Base-by-base conservation (phyloP, 2,329 filamentous ascomycete species). In the Arthrobotrys sphaeroides region DNA sequence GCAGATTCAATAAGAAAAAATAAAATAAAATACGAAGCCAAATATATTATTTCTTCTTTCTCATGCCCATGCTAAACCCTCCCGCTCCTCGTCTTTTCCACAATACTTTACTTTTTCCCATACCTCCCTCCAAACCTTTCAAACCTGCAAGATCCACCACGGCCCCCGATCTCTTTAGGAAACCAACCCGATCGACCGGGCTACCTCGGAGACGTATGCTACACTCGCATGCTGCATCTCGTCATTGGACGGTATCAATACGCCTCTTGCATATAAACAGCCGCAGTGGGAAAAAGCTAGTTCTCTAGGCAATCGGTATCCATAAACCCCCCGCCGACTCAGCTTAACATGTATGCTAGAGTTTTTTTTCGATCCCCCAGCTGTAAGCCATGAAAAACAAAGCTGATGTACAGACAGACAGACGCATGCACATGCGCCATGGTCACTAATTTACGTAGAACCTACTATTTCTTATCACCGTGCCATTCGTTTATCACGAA, bases 281-380 rank as follows among this genome's bases (percentile, higher is more conserved):
- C 38, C 33, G 36, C 33, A 38, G 3, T 40, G 16, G 36, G n/a
- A n/a, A n/a, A n/a, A n/a, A n/a, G n/a, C n/a, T n/a, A n/a, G n/a
- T n/a, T n/a, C n/a, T n/a, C n/a, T n/a, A n/a, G n/a, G n/a, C n/a
- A n/a, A 33, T 10, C 10, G 10, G 28, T 31, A 6, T 33, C 20
- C 3, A 20, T 28, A 20, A 45, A 31, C 24, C 20, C 40, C 40
- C 13, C 16, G 33, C 55, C 55, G 40, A 45, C 22, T 72, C 59
- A 64, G 67, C 59, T 57, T 28, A 49, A 40, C 67, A 65, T 45
- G 67, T n/a, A n/a, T n/a, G n/a, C n/a, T n/a, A n/a, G n/a, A n/a
- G n/a, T n/a, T n/a, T n/a, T n/a, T n/a, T n/a, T n/a, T n/a, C n/a
- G n/a, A n/a, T n/a, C n/a, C n/a, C n/a, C n/a, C n/a, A n/a, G n/a